A percentile compares a stretch with the other conserved stretches of the same genome.
phyloP scores from a whole-genome alignment of 1,284 basidiomycete species.

The Microbotryum intermedium region DNA sequence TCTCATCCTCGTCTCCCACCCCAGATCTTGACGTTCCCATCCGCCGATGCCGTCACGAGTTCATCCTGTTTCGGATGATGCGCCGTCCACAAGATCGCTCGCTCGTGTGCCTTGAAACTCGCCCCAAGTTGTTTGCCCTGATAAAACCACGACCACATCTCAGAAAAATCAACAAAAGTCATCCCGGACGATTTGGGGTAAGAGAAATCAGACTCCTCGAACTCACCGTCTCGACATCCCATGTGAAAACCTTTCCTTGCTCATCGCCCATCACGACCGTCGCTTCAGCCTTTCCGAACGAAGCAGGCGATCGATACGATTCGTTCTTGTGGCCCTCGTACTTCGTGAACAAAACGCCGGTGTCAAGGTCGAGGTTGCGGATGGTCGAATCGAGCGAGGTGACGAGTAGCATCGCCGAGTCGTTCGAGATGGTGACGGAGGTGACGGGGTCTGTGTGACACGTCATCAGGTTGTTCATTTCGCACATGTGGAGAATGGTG shows the following conservation, averaged over 20 bases:
- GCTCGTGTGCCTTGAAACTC: slow-evolving; percentile 68
- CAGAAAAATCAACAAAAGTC: neutral
- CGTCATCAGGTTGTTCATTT: no score
- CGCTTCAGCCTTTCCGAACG: slow-evolving; percentile 71
- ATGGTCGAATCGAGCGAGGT: slow-evolving; percentile 74
- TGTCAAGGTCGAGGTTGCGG: slow-evolving; percentile 73
- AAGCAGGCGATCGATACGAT: slow-evolving; percentile 69
- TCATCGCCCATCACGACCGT: slow-evolving; percentile 82
- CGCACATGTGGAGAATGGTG: no score
- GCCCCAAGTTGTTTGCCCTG: slow-evolving; percentile 60
- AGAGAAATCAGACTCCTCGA: neutral
- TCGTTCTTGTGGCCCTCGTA: slow-evolving; percentile 68
- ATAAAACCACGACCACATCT: slow-evolving; percentile 11
- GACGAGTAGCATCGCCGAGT: slow-evolving; percentile 68
- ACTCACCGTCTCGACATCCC: slow-evolving; percentile 77
- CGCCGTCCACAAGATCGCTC: slow-evolving; percentile 83
- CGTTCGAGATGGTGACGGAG: slow-evolving; percentile 62
- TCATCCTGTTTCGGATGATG: slow-evolving; percentile 53
- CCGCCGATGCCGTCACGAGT: slow-evolving; percentile 20
- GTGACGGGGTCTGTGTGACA: slow-evolving; percentile 66
- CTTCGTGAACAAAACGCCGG: slow-evolving; percentile 75
- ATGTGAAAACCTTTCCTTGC: slow-evolving; percentile 74
- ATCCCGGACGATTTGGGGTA: slow-evolving; percentile 4
- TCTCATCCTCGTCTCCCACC: slow-evolving; percentile 2
- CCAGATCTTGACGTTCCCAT: slow-evolving; percentile 79